phyloP scores from a whole-genome alignment of 345 rosid genomes.

The Eucalyptus globulus region DNA sequence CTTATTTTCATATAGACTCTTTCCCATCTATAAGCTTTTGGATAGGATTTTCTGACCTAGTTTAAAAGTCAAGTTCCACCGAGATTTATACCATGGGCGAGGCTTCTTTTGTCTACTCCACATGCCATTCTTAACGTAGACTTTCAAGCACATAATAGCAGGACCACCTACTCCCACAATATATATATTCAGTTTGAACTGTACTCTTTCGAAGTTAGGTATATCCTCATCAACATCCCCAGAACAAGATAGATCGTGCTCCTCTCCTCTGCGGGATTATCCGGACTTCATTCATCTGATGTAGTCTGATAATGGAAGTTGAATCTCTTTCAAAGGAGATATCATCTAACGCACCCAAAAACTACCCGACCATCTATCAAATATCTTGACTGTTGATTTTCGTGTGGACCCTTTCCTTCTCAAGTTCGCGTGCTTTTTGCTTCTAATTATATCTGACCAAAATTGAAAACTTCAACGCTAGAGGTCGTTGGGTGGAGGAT shows the following conservation, averaged over 20 bases:
- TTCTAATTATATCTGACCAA: background rate
- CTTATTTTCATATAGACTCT: background rate
- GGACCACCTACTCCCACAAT: background rate
- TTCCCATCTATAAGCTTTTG: background rate
- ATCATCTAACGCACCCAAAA: no score
- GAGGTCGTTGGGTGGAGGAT: background rate
- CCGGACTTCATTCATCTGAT: background rate
- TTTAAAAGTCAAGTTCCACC: background rate
- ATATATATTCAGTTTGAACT: background rate
- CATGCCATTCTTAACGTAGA: background rate
- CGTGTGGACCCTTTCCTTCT: background rate
- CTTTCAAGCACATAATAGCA: background rate
- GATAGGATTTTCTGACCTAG: background rate
- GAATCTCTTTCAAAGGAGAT: background rate
- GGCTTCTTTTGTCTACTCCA: background rate
- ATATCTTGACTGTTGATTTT: background rate
- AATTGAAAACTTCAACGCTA: background rate
- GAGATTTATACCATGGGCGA: background rate
- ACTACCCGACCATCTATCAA: background rate
- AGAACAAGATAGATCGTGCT: background rate
- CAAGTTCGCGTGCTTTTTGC: background rate
- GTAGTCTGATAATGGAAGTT: background rate
- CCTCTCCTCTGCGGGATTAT: background rate
- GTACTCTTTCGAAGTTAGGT: background rate
- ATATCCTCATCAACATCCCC: background rate